phyloP scores from a whole-genome alignment of 1,284 basidiomycete species.

The Pterulicium gracile region DNA sequence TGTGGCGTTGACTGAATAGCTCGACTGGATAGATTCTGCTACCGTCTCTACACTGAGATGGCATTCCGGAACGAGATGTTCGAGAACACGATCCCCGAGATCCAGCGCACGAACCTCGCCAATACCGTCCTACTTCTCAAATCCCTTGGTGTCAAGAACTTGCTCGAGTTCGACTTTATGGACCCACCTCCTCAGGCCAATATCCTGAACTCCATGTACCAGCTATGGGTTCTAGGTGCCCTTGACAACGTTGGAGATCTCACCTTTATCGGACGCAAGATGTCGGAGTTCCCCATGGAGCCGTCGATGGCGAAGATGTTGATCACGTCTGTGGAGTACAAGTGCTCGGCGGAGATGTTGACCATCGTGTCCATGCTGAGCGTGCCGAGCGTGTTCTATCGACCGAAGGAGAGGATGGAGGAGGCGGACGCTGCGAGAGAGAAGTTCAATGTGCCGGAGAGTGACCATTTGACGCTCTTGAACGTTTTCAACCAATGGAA shows the following conservation, averaged over 20 bases:
- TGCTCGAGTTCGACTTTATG: slow-evolving; percentile 99
- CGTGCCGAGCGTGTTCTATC: slow-evolving; percentile 93
- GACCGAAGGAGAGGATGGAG: slow-evolving; percentile 91
- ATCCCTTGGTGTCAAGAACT: slow-evolving; percentile 91
- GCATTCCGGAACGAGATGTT: slow-evolving; percentile 92
- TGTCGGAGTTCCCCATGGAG: slow-evolving; percentile 98
- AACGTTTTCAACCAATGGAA: slow-evolving; percentile 99
- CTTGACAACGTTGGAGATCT: slow-evolving; percentile 97
- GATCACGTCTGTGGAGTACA: slow-evolving; percentile 89
- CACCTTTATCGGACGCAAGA: slow-evolving; percentile 86
- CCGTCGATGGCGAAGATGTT: slow-evolving; percentile 98
- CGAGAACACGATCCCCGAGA: slow-evolving; percentile 93
- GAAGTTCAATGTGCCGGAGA: slow-evolving; percentile 98
- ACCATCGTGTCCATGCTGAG: slow-evolving; percentile 99
- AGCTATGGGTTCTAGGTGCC: slow-evolving; percentile 97
- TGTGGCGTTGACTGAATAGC: too few species aligned
- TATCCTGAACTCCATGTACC: slow-evolving; percentile 97
- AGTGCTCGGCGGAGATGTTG: slow-evolving; percentile 91
- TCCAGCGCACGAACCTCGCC: slow-evolving; percentile 94
- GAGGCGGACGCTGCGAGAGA: slow-evolving; percentile 95
- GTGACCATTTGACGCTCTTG: slow-evolving; percentile 90
- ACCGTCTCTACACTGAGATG: slow-evolving; percentile 91
- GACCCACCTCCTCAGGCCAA: slow-evolving; percentile 94
- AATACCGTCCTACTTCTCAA: slow-evolving; percentile 94
- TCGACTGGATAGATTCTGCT: slow-evolving; percentile 56